phyloP scores from a whole-genome alignment of 345 rosid genomes.

The Luvunga scandens region DNA sequence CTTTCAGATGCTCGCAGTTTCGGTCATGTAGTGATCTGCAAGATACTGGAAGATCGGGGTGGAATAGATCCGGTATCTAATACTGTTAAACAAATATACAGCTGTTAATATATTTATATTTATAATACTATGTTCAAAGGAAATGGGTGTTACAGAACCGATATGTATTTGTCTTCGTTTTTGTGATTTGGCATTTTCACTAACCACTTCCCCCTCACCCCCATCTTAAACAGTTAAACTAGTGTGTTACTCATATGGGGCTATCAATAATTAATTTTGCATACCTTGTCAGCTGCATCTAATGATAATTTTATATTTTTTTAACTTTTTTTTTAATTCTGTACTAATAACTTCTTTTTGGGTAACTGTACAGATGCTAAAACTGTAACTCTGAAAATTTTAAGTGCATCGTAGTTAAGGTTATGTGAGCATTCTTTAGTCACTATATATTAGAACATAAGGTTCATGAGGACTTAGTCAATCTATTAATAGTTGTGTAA shows the following conservation, averaged over 20 bases:
- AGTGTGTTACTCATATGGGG: background rate
- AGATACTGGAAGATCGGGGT: constrained; percentile 43
- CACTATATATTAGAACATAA: background rate
- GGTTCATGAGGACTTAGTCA: background rate
- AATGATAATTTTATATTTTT: background rate
- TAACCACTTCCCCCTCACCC: background rate
- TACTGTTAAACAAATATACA: background rate
- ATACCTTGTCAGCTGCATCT: background rate
- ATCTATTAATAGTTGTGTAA: background rate
- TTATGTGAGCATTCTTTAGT: background rate
- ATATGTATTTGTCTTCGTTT: background rate
- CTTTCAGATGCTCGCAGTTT: constrained; percentile 55
- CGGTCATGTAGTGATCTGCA: constrained; percentile 45
- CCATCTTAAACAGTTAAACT: background rate
- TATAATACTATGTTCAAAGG: background rate
- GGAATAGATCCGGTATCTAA: constrained; percentile 57
- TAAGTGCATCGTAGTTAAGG: background rate
- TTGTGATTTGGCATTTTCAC: background rate
- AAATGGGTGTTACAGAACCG: background rate
- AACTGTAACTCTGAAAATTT: background rate
- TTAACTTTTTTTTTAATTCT: too few relatives aligned
- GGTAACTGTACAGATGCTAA: background rate
- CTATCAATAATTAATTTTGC: background rate
- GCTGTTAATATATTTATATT: background rate
- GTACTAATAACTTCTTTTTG: background rate